Evolutionary conservation across 208 protist species (phyloP).

Genomic region (Trypanosoma theileri): DNA sequence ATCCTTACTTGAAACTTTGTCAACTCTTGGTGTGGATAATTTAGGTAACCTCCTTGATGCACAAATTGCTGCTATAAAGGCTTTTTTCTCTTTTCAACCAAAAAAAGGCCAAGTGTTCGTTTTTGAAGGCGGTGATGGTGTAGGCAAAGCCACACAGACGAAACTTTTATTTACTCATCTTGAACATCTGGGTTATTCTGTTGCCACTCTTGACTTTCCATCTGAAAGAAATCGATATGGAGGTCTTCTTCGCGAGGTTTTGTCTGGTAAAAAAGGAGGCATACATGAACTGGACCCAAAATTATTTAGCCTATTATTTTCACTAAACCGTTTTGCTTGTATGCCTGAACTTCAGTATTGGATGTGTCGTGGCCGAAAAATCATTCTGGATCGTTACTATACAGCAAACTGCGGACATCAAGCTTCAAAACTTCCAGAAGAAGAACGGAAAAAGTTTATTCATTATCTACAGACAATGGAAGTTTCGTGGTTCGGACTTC

Average conservation of each 20-base stretch:
- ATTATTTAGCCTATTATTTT: constrained; percentile 91
- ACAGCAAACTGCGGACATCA: constrained; percentile 92
- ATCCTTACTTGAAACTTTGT: constrained; percentile 29
- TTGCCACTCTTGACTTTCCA: constrained; percentile 85
- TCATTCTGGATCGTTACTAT: constrained; percentile 90
- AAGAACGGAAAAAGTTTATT: constrained; percentile 67
- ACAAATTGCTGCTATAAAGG: constrained; percentile 13
- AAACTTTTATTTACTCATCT: constrained; percentile 50
- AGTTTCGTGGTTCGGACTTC: constrained; percentile 76
- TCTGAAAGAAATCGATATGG: constrained; percentile 79
- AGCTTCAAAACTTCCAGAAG: constrained; percentile 73
- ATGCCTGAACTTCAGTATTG: constrained; percentile 63
- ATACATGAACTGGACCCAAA: constrained; percentile 73
- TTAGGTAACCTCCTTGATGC: constrained; percentile 2
- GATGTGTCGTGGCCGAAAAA: constrained; percentile 50
- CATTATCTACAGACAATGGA: constrained; percentile 64
- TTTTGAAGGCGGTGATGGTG: constrained; percentile 91
- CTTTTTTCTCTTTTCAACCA: constrained; percentile 35
- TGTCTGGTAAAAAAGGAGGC: constrained; percentile 79
- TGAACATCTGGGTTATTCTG: constrained; percentile 27
- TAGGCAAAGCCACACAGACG: constrained; percentile 91
- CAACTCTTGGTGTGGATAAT: constrained; percentile 32
- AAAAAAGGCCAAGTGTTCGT: constrained; percentile 50
- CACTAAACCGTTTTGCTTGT: constrained; percentile 84
- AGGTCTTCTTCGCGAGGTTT: constrained; percentile 70